phyloP scores from a whole-genome alignment of 495 filamentous ascomycete genomes.

The Penicillium canescens region DNA sequence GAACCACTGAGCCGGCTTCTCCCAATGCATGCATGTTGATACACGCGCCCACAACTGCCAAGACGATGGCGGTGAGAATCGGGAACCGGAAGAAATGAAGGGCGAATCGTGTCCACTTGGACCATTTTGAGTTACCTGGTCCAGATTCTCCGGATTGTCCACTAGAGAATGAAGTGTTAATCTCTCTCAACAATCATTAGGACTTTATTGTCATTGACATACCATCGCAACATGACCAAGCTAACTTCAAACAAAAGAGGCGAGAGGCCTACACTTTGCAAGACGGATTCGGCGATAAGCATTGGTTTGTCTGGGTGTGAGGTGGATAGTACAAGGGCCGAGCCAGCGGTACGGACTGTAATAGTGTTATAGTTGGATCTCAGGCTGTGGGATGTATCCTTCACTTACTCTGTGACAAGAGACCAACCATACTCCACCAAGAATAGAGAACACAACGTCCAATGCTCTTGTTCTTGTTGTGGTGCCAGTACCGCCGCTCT shows the following conservation, averaged over 20 bases:
- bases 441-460: conserved; percentile 29
- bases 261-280: conserved; percentile 36
- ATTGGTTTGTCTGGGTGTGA: conserved; percentile 17
- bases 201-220: background rate
- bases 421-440: conserved; percentile 32
- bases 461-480: conserved; percentile 20
- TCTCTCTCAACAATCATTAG: background rate
- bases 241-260: conserved; percentile 39
- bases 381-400: background rate
- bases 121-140: conserved; percentile 31
- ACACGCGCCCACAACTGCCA: conserved; percentile 27
- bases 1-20: conserved; percentile 24
- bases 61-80: conserved; percentile 22
- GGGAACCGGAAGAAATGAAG: conserved; percentile 31
- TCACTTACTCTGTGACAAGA: conserved; percentile 28
- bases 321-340: conserved; percentile 27
- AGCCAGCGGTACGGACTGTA: conserved; percentile 32
- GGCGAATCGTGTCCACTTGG: conserved; percentile 14
- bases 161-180: conserved; percentile 14
- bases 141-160: conserved; percentile 33
- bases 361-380: background rate
- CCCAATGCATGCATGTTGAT: conserved; percentile 18
- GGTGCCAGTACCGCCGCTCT: conserved; percentile 36
- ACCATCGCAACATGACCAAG: conserved; percentile 34
- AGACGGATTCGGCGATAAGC: conserved; percentile 23